Conservation (phyloP, 345 rosid species). For the Clausena lansium region DNA sequence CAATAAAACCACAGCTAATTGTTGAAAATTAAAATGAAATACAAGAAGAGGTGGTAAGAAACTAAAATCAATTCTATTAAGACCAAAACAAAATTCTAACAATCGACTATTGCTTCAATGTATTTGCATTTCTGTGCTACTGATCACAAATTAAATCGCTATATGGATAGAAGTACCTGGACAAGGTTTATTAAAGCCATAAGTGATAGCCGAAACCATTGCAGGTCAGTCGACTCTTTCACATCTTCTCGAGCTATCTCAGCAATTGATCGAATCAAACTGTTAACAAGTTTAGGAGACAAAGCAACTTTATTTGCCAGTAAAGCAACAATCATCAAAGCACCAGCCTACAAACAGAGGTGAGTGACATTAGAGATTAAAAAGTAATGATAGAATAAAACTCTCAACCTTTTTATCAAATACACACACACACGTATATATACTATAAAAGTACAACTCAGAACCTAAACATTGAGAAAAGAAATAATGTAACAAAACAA, state of each 20-base stretch:
- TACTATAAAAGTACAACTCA: not conserved
- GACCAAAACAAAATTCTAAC: not conserved
- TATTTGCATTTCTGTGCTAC: not conserved
- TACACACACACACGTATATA: no score
- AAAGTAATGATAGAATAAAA: not conserved
- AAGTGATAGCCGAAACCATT: constrained; percentile 63
- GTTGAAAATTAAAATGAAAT: not conserved
- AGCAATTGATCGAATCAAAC: constrained; percentile 66
- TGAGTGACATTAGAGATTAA: constrained; percentile 1
- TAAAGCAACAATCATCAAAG: constrained; percentile 78
- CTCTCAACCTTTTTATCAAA: not conserved
- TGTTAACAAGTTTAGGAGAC: constrained; percentile 68
- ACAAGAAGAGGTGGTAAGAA: not conserved
- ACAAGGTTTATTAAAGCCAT: constrained; percentile 74
- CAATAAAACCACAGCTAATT: not conserved
- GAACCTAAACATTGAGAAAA: not conserved
- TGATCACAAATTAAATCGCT: not conserved
- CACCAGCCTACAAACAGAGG: constrained; percentile 66
- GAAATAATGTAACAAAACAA: constrained; percentile 2
- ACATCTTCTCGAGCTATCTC: constrained; percentile 61
- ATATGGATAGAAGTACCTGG: constrained; percentile 53
- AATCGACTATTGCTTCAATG: not conserved
- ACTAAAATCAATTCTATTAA: not conserved
- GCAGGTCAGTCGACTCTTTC: constrained; percentile 61
- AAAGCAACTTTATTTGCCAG: constrained; percentile 67